Percentiles rank a stretch among this genome's conserved stretches.
Evolutionary conservation across 306 rosid species (phyloP).

Genomic region (Carpinus fangiana): DNA sequence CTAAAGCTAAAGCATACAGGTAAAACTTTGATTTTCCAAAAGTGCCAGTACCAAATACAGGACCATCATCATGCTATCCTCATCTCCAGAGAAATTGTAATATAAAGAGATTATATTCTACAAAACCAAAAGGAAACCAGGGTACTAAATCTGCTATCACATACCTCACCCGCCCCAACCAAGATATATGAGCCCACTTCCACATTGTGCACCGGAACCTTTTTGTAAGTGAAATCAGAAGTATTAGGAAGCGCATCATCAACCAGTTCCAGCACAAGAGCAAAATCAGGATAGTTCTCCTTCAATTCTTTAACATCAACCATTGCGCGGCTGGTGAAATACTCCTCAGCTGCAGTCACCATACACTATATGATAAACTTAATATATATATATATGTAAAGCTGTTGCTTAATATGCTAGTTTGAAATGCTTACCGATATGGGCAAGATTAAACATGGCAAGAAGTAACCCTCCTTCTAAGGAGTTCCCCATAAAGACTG

Average conservation of each 20-base stretch:
- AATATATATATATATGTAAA: neutral
- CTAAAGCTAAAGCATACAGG: neutral
- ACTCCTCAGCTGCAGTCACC: conserved; percentile 80
- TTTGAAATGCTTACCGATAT: conserved; percentile 64
- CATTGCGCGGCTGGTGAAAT: conserved; percentile 89
- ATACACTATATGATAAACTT: conserved; percentile 32
- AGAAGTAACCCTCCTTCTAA: conserved; percentile 96
- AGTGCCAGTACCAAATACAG: conserved; percentile 14
- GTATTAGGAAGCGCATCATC: conserved; percentile 78
- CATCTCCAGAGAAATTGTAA: conserved; percentile 18
- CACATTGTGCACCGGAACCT: conserved; percentile 84
- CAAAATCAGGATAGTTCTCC: conserved; percentile 92
- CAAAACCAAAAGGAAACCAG: conserved; percentile 11
- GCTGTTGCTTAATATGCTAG: neutral
- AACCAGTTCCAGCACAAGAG: conserved; percentile 74
- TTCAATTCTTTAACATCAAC: conserved; percentile 88
- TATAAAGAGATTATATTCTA: neutral
- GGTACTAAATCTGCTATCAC: conserved; percentile 26
- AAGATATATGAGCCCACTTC: conserved; percentile 79
- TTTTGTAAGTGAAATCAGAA: conserved; percentile 72
- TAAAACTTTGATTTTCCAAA: conserved; percentile 19
- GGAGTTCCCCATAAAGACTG: conserved; percentile 87
- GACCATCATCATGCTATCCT: conserved; percentile 9
- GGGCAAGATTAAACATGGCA: conserved; percentile 96
- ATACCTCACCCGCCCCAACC: conserved; percentile 94